Base-by-base conservation (phyloP, 805 yeast species). In the Isabelozyma gotoi region DNA sequence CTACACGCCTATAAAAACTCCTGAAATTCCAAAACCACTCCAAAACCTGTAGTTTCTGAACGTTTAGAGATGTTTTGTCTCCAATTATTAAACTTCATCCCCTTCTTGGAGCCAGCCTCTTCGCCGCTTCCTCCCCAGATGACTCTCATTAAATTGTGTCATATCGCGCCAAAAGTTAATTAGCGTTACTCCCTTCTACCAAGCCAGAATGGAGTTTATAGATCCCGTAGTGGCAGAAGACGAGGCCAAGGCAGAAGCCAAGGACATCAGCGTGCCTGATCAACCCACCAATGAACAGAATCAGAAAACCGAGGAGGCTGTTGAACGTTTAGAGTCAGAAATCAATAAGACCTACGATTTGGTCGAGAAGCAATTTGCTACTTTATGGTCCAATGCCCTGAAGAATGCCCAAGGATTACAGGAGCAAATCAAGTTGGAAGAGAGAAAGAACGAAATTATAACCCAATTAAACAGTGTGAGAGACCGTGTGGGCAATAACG, bases 221-320 rank as follows among this genome's bases (percentile, higher is more conserved):
- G 71, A 65, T 21, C 69, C 73, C 18, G 46, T 55, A 14, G 56
- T 55, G 1, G 52, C 57, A 8, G 44, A 48, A 20, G 49, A 47
- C 8, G 55, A 51, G 34, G 39, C 34, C 40, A 45, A 45, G 17
- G 47, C 47, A 5, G 47, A 48, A n/a, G 52, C 46, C n/a, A 48
- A 37, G 7, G 16, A 41, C 21, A 38, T n/a, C 39, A 20, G 11
- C 4, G 6, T 12, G 8, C 14, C 27, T 16, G 19, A 32, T 4
- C 42, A 17, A 7, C n/a, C 32, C 5, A 11, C 39, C 15, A 38
- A 38, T 10, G 39, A 20, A 6, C 38, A 36, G 18, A 71, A 76
- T 50, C 65, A 59, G 37, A 72, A 74, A 51, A 81, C 88, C 0
- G 84, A 82, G 40, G 69, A 75, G 49, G 71, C 73, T 1, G 78